These are phyloP conservation scores for Vitis amurensis DNA, from an alignment of 164 flowering plant genomes.

Conservation along the genomic window DNA sequence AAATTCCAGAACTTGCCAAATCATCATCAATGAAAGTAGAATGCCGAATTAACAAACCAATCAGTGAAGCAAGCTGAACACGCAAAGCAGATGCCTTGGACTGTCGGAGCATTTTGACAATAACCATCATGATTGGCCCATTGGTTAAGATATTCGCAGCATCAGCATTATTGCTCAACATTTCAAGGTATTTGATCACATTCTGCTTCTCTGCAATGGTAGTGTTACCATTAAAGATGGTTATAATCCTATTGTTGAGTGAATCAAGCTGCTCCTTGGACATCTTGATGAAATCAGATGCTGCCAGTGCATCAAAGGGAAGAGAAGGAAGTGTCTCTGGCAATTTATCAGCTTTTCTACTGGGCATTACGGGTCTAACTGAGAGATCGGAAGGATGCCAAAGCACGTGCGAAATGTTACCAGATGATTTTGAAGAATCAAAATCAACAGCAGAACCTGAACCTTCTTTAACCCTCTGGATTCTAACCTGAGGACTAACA, in stretches of 20 bases:
- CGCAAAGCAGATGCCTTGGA: constrained; percentile 79
- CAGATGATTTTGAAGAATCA: constrained; percentile 54
- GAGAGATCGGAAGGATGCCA: constrained; percentile 98
- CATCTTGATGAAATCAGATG: constrained; percentile 75
- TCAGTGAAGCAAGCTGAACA: constrained; percentile 78
- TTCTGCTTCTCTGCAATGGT: constrained; percentile 77
- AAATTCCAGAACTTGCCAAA: constrained; percentile 83
- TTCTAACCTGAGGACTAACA: constrained; percentile 58
- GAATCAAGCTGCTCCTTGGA: constrained; percentile 65
- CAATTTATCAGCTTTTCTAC: constrained; percentile 77
- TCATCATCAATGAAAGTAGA: constrained; percentile 80
- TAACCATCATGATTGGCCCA: constrained; percentile 83
- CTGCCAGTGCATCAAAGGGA: constrained; percentile 72
- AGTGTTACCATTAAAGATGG: constrained; percentile 55
- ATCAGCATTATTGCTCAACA: constrained; percentile 71
- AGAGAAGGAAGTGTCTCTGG: constrained; percentile 62
- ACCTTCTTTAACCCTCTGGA: constrained; percentile 43
- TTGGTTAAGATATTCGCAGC: constrained; percentile 88
- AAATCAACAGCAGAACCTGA: constrained; percentile 42
- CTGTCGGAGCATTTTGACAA: constrained; percentile 80
- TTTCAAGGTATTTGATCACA: constrained; percentile 82
- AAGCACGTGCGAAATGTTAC: constrained; percentile 53
- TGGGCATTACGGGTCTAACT: constrained; percentile 97
- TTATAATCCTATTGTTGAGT: constrained; percentile 43
- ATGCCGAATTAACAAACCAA: constrained; percentile 87